Conservation (phyloP, 192 early-diverging fungal genomes). For the Coemansia sp. region DNA sequence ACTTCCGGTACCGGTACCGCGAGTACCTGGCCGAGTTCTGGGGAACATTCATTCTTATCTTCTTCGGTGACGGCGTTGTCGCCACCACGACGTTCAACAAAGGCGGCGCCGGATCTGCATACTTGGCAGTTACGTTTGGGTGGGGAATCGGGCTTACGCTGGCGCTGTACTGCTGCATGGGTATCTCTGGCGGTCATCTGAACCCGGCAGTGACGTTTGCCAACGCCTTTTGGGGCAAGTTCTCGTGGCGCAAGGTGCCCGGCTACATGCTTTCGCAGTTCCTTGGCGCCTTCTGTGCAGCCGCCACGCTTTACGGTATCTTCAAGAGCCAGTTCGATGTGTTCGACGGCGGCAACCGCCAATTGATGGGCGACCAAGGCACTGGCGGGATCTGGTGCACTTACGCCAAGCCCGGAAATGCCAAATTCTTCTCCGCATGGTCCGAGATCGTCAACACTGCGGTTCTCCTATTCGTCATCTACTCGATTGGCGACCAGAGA, state of each 20-base stretch:
- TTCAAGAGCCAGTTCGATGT: conserved; percentile 62
- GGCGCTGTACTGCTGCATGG: conserved; percentile 63
- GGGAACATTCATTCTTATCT: conserved; percentile 66
- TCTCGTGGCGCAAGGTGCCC: conserved; percentile 68
- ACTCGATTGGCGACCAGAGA: conserved; percentile 61
- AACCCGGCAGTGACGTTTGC: conserved; percentile 77
- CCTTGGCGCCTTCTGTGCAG: conserved; percentile 70
- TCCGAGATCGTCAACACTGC: conserved; percentile 71
- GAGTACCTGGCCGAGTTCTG: conserved; percentile 76
- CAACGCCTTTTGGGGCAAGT: conserved; percentile 65
- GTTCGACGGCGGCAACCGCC: conserved; percentile 57
- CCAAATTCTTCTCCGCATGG: conserved; percentile 57
- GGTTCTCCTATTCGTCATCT: conserved; percentile 63
- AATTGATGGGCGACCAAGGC: conserved; percentile 47
- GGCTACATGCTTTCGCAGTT: conserved; percentile 66
- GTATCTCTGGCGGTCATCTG: conserved; percentile 72
- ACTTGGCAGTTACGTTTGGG: conserved; percentile 60
- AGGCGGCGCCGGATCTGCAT: conserved; percentile 42
- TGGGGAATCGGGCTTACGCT: conserved; percentile 67
- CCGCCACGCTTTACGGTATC: conserved; percentile 65
- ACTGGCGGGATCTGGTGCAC: conserved; percentile 69
- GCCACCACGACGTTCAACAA: conserved; percentile 53
- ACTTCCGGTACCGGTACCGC: conserved; percentile 44
- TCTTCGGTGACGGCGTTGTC: conserved; percentile 68
- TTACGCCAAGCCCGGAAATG: conserved; percentile 58